A percentile compares a stretch with the other conserved stretches of the same genome.
phyloP scores from a whole-genome alignment of 345 rosid genomes.

The Bruguiera parviflora region DNA sequence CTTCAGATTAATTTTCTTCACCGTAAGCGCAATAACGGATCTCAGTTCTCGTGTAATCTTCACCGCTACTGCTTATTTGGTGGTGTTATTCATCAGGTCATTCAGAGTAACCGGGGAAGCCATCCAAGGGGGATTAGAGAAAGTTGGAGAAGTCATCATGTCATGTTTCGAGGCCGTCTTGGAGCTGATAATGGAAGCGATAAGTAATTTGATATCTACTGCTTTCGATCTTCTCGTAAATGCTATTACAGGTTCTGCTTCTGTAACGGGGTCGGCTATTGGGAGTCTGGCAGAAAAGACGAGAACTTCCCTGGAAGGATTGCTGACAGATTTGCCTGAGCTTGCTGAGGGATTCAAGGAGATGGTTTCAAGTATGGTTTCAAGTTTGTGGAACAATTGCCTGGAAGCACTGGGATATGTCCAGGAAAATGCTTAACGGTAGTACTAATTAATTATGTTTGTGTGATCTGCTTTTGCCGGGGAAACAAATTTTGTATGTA shows the following conservation, averaged over 20 bases:
- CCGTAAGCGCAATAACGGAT: constrained; percentile 17
- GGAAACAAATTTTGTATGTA: too few relatives aligned
- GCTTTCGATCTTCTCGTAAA: constrained; percentile 28
- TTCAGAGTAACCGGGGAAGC: constrained; percentile 32
- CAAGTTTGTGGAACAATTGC: constrained; percentile 35
- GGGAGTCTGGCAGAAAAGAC: constrained; percentile 25
- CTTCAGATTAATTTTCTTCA: constrained; percentile 26
- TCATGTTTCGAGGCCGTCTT: constrained; percentile 17
- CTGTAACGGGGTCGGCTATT: constrained; percentile 20
- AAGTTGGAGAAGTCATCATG: constrained; percentile 27
- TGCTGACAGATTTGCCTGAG: constrained; percentile 31
- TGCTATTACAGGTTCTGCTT: constrained; percentile 18
- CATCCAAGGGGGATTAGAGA: constrained; percentile 28
- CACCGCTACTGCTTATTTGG: constrained; percentile 13
- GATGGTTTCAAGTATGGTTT: constrained; percentile 23
- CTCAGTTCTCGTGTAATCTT: constrained; percentile 30
- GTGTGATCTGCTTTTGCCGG: too few relatives aligned
- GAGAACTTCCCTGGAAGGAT: constrained; percentile 29
- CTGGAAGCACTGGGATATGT: constrained; percentile 34
- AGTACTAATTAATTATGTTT: background rate
- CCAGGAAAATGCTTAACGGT: constrained; percentile 26
- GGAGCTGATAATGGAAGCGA: constrained; percentile 20
- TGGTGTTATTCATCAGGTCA: constrained; percentile 32
- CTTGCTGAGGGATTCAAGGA: constrained; percentile 31
- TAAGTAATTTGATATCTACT: constrained; percentile 23